Evolutionary conservation across 768 basidiomycete species (phyloP), one percentile per base, ranked within the genome.

Genomic region (Terana coerulea): DNA sequence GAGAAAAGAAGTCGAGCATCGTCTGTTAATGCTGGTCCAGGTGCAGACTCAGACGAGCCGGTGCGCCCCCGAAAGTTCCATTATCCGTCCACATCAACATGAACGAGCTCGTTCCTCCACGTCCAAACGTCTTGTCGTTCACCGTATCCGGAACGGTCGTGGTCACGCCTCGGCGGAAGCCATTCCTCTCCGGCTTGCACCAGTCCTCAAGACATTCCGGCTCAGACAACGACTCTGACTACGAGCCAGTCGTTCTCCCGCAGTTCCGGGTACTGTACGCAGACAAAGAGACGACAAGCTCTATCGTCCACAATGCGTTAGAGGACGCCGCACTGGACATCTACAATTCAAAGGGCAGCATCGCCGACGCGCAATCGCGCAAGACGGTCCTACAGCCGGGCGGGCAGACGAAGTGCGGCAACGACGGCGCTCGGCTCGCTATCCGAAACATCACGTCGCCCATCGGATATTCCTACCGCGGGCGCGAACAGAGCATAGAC

Each of bases 1-100:
- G 65, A 67, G 26, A 64, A 65, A 4, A 67, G 72, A 17, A 74
- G 73, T 47, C 65, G 73, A 41, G 62, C 74, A 10, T 68, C 72
- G 11, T 75, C 74, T 33, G 54, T 68, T 30, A 59, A 53, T 39
- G 58, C 64, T 48, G 49, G 45, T n/a, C 33, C 54, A 15, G 59
- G 60, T 34, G 60, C 59, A 2, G 63, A 64, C 22, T 36, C 39
- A 19, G 60, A 61, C 11, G 51, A 56, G 14, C 30, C 48, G 6
- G 48, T 48, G 12, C 50, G 54, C 72, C 78, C 10, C 88, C 88
- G 1, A 76, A 75, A 17, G 68, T 74, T 12, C 83, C 86, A 2
- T 74, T 92, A 39, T 88, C 86, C 0, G 67, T 91, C 8, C 88
- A 90, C 62, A 57, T 92, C 53, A 89, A 91, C 61, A 88, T 91